Evolutionary conservation across 495 filamentous ascomycete genomes (phyloP).

Genomic region (Podospora appendiculata): DNA sequence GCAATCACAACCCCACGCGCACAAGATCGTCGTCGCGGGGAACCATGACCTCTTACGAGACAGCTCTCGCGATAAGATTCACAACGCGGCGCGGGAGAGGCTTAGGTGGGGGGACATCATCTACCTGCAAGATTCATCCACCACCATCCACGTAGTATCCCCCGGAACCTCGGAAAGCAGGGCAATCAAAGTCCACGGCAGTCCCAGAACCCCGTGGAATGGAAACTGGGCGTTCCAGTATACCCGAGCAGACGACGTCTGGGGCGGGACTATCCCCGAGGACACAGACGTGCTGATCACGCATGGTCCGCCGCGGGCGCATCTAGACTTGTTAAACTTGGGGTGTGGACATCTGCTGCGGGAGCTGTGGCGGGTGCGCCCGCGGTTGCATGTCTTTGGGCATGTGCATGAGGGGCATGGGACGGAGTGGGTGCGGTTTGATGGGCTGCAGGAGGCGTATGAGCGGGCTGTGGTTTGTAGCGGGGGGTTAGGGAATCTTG

Average conservation of each 20-base stretch:
- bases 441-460: conserved; percentile 15
- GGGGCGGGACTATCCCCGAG: conserved; percentile 37
- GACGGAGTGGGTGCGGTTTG: conserved; percentile 24
- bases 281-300: conserved; percentile 66
- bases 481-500: conserved; percentile 15
- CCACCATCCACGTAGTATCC: conserved; percentile 9
- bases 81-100: background rate
- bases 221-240: conserved; percentile 28
- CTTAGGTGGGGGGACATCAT: conserved; percentile 39
- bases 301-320: conserved; percentile 58
- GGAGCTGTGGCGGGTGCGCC: conserved; percentile 61
- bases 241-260: conserved; percentile 10
- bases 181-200: conserved; percentile 23
- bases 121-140: conserved; percentile 34
- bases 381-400: conserved; percentile 66
- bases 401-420: conserved; percentile 57
- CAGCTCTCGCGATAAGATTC: background rate
- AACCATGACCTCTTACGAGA: conserved; percentile 39
- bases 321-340: conserved; percentile 50
- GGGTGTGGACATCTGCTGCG: conserved; percentile 62
- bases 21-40: conserved; percentile 68
- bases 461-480: conserved; percentile 10
- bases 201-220: conserved; percentile 22
- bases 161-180: background rate
- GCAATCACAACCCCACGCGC: conserved; percentile 51